Evolutionary conservation across 2,329 filamentous ascomycete species (phyloP), one percentile per base, ranked within the genome.

Genomic region (Pestalotiopsis sp.): DNA sequence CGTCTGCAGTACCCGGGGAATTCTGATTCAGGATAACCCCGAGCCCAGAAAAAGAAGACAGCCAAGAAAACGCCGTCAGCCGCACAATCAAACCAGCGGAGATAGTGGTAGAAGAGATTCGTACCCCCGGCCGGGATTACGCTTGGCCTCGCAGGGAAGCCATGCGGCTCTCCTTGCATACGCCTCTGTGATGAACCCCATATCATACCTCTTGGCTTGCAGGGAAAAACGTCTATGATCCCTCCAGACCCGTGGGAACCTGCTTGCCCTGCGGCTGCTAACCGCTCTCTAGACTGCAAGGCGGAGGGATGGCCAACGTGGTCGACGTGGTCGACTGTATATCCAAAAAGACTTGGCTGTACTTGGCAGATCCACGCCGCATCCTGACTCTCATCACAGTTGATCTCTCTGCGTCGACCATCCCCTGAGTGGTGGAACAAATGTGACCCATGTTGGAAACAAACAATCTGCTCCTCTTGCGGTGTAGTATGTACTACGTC

Each of bases 321-420:
- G 45, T 40, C 27, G 20, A 40, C n/a, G 59, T 36, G 59, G 23
- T 41, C 20, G 49, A 64, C 25, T 36, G 31, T 64, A 64, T 64
- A 64, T 64, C 38, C 23, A 38, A 49, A 36, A 49, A 52, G 41
- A 49, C 61, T 64, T 64, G 61, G 61, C 61, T 49, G 61, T 20
- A 49, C 61, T 64, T 64, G 61, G 61, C 61, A 64, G 61, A 49
- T 64, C 61, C 61, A 64, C 61, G 38, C 41, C 41, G 40, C 40
- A 64, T 31, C 61, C 61, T 64, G n/a, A 25, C 27, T 20, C 27
- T 64, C 38, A 64, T 64, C 61, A 64, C 20, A 64, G 20, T 23
- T 23, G 38, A 52, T 64, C 14, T 20, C 27, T 40, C 61, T 64
- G 38, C 14, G n/a, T 45, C 20, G 38, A 64, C 41, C 20, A 17